Base-by-base conservation (phyloP, 2,329 filamentous ascomycete species). In the Colletotrichum sp. region DNA sequence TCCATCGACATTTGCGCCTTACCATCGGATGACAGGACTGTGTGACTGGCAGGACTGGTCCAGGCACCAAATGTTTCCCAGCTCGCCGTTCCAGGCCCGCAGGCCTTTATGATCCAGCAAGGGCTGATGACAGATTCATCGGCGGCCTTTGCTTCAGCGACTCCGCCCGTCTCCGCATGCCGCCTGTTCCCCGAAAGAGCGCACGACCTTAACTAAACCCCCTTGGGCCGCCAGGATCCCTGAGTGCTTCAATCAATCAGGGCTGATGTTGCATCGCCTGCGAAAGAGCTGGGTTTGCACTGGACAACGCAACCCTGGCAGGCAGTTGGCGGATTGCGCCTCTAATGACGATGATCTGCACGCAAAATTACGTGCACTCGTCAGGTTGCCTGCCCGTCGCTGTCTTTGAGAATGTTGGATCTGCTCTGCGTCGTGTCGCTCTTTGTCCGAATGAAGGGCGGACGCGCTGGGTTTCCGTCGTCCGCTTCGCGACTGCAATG, bases 11-110 rank as follows among this genome's bases (percentile, higher is more conserved):
- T 13, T 26, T 13, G 16, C 34, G 26, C 36, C 62, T 36, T 57
- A 26, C 62, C 39, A 72, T 75, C 57, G 39, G 72, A 75, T 72
- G 72, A 28, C 69, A 72, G 63, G 26, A 36, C n/a, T 24, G n/a
- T 52, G 44, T 24, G 6, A 52, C 44, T 24, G 44, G n/a, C 44
- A 52, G 24, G 30, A 57, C 16, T 8, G 49, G 69, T 59, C 62
- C 49, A 44, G 69, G 49, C 32, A 60, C 30, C 10, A 24, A 18
- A 16, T 64, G 7, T 21, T 32, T 16, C 64, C 28, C 44, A 52
- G 44, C n/a, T 52, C n/a, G 44, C 12, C n/a, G 44, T 52, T 52
- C 44, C 10, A 52, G 44, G n/a, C 44, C 44, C 44, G 12, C 24
- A 30, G 36, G 13, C 5, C 21, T 13, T 64, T 64, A n/a, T 36